phyloP scores from a whole-genome alignment of 139 green algal species.

The Chlorella sorokiniana region DNA sequence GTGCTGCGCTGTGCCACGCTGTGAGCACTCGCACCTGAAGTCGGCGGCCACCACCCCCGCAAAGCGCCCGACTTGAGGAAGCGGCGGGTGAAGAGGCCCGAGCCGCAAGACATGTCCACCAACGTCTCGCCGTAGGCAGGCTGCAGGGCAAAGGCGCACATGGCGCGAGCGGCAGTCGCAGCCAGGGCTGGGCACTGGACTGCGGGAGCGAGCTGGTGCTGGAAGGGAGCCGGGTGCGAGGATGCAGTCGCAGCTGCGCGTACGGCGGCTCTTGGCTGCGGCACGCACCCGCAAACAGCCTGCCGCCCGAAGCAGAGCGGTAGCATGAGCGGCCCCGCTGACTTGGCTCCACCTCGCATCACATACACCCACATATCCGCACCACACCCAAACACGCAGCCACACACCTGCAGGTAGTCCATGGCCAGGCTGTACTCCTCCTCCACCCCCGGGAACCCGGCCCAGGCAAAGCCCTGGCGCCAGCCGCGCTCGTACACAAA shows the following conservation, averaged over 20 bases:
- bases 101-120: constrained; percentile 92
- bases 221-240: too few species aligned
- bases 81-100: constrained; percentile 87
- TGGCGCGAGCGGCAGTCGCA: too few species aligned
- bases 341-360: too few species aligned
- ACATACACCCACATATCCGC: too few species aligned
- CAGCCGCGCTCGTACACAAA: constrained; percentile 96
- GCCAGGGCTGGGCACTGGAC: too few species aligned
- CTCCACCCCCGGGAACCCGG: constrained; percentile 84
- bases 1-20: background rate
- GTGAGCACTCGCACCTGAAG: constrained; percentile 45
- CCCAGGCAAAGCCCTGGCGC: constrained; percentile 87
- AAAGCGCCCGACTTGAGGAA: constrained; percentile 81
- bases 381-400: too few species aligned
- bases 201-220: too few species aligned
- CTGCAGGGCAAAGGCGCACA: background rate
- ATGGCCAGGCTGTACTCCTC: constrained; percentile 77
- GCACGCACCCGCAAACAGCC: too few species aligned
- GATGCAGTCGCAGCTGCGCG: background rate
- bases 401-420: constrained; percentile 54
- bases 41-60: constrained; percentile 80
- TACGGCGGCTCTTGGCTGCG: too few species aligned
- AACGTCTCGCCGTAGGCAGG: constrained; percentile 48
- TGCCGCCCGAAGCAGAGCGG: background rate
- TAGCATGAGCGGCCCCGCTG: background rate